Evolutionary conservation across 208 protist genomes (phyloP), one percentile per base, ranked within the genome.

Genomic region (Tetramitus jugosus): DNA sequence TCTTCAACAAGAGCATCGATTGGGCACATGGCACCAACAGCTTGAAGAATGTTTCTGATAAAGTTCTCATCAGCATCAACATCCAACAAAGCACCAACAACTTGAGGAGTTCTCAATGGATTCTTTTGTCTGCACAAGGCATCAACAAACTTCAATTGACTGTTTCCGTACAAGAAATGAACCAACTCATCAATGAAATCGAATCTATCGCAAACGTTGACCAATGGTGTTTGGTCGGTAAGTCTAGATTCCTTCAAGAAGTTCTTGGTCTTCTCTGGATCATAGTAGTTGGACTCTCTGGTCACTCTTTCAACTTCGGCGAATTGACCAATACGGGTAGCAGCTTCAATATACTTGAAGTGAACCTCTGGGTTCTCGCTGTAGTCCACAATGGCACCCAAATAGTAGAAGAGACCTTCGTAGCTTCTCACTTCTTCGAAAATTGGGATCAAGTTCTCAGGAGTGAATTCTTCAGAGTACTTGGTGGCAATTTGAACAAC

Each of bases 281-380:
- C 96, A 87, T 98, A 99, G 87, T 88, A 92, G 56, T 95, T 92
- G 83, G 88, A 95, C 82, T 99, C 96, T 56, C 96, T 91, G 52
- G 96, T 98, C 86, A 99, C 97, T 76, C 96, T 89, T 88, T 99
- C 97, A 40, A 99, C 88, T 87, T 99, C 97, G 82, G 96, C 91
- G 76, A 95, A 87, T 86, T 99, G 94, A 45, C 94, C 93, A 65
- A 97, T 87, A 81, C 98, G 96, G 69, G 93, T 89, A 0, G 96
- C 96, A 0, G 98, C 96, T 87, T 99, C 92, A 82, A 99, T 99
- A 89, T 99, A 99, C 87, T 98, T 97, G 88, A 98, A 99, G 87
- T 99, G 96, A 40, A 99, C 95, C 71, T 98, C 95, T 46, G 94
- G 77, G 65, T 99, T 97, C 60, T 95, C 84, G 7, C 89, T 92